Evolutionary conservation across 441 rosid species (phyloP).

Genomic region (Kokia cookei): DNA sequence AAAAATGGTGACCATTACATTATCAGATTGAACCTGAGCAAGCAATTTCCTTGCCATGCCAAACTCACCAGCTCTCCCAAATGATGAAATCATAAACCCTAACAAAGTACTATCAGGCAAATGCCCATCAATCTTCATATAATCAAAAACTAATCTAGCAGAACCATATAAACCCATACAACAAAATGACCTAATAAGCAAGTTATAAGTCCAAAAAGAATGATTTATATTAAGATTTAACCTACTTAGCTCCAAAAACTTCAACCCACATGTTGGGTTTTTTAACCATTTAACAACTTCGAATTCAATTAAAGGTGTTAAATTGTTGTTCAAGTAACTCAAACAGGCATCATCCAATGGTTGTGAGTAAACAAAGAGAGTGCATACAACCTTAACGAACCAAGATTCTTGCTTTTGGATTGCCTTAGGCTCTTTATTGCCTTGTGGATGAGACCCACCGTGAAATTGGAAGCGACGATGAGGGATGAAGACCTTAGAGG

Average conservation of each 20-base stretch:
- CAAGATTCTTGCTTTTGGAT: conserved; percentile 41
- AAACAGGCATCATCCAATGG: conserved; percentile 34
- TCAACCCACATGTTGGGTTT: conserved; percentile 44
- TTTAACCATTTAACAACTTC: conserved; percentile 57
- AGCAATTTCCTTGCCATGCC: conserved; percentile 45
- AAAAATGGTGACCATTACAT: conserved; percentile 26
- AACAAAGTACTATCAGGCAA: conserved; percentile 35
- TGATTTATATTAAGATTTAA: conserved; percentile 42
- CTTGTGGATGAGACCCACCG: conserved; percentile 34
- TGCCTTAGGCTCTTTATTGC: conserved; percentile 31
- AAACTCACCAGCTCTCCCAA: conserved; percentile 37
- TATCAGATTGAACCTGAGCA: conserved; percentile 31
- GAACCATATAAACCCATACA: conserved; percentile 48
- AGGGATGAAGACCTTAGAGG: conserved; percentile 30
- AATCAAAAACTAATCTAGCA: conserved; percentile 38
- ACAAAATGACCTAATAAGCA: conserved; percentile 57
- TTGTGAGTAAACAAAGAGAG: conserved; percentile 38
- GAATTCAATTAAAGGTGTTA: conserved; percentile 49
- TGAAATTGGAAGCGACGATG: conserved; percentile 30
- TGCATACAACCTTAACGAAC: conserved; percentile 68
- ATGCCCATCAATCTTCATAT: conserved; percentile 69
- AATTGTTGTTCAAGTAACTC: conserved; percentile 41
- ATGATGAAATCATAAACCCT: conserved; percentile 47
- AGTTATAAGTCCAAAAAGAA: conserved; percentile 48
- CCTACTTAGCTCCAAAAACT: conserved; percentile 61